Evolutionary conservation across 441 rosid species (phyloP), one percentile per base, ranked within the genome.

Genomic region (Adansonia madagascariensis): DNA sequence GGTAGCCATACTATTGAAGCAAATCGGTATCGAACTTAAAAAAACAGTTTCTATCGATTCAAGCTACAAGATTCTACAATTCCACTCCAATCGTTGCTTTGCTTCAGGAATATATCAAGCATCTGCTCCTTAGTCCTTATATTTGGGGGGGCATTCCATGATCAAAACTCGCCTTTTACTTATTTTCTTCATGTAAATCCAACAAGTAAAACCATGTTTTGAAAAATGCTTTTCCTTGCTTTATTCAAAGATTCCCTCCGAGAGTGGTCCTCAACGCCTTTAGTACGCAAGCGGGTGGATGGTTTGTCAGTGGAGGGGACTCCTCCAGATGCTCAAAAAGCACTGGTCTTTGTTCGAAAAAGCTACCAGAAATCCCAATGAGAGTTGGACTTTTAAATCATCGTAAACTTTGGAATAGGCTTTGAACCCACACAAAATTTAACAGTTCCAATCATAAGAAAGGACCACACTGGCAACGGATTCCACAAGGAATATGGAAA

Each of bases 211-310:
- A 49, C 8, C 24, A 71, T 8, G 73, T 49, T 50, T 52, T 24
- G 14, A 4, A 52, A 43, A 66, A 43, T 43, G 44, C n/a, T 4
- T 18, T 65, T 65, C 70, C 49, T 39, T 64, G 43, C 55, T 39
- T 63, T 67, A 61, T 71, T 60, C 76, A 76, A 63, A 70, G 80
- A 74, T 81, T 80, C 88, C 55, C 41, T 59, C 52, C 9, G 1
- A 22, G 1, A 70, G 82, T 70, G 84, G 88, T 72, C 77, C 86
- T 77, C 61, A 24, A 35, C 12, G 44, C 60, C 76, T 78, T 78
- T 77, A 70, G 39, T 63, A 64, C 55, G 43, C 17, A 49, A 59
- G 47, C 44, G 62, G 24, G 65, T 56, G 73, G 73, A 57, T 79
- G 59, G 12, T 31, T 35, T 35, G 39, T 35, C 39, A 15, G 31